phyloP scores from a whole-genome alignment of 2,329 filamentous ascomycete species.

The Aspergillus sclerotialis region DNA sequence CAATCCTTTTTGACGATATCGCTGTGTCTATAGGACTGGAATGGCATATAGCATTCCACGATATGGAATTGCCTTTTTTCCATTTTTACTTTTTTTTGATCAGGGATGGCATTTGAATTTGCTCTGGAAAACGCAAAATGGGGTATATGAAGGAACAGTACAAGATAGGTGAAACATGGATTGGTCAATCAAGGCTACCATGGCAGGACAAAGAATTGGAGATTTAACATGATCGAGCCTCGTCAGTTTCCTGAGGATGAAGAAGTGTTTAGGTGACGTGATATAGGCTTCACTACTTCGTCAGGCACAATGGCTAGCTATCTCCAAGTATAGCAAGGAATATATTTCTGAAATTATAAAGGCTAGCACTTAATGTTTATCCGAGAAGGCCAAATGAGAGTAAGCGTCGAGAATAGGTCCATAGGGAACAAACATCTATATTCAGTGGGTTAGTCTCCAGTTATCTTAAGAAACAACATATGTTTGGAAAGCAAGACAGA shows the following conservation, averaged over 20 bases:
- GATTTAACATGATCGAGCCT: background rate
- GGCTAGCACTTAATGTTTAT: too few species aligned
- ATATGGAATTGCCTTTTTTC: constrained; percentile 8
- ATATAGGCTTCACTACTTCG: too few species aligned
- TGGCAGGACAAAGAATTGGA: too few species aligned
- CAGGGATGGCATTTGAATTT: constrained; percentile 1
- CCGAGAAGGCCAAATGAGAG: too few species aligned
- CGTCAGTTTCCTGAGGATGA: too few species aligned
- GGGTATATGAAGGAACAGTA: background rate
- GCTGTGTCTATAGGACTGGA: constrained; percentile 1
- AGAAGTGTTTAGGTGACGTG: too few species aligned
- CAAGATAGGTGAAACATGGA: background rate
- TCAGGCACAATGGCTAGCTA: too few species aligned
- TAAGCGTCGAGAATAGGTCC: background rate
- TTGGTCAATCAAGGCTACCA: too few species aligned
- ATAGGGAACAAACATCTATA: background rate
- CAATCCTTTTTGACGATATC: constrained; percentile 2
- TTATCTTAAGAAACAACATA: background rate
- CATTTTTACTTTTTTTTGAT: constrained; percentile 5
- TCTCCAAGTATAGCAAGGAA: too few species aligned
- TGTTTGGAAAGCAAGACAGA: background rate
- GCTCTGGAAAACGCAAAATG: background rate
- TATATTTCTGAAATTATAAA: too few species aligned
- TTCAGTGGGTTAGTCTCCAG: background rate
- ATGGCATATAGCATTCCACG: constrained; percentile 2